Base-by-base conservation (phyloP, 176 grass and related monocot genomes). In the Tillandsia fasciculata region DNA sequence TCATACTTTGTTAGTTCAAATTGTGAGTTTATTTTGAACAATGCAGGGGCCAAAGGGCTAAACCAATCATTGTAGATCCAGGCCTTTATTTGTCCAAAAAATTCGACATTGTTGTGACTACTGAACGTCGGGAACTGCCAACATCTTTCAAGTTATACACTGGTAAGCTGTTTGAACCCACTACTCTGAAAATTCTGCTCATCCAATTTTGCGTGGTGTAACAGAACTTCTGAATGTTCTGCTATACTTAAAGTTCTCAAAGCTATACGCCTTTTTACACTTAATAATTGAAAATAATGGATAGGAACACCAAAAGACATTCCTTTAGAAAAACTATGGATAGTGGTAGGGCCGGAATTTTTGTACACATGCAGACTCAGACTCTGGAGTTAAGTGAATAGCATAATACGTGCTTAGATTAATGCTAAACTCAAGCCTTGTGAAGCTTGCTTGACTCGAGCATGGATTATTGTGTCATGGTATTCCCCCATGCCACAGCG, bases 31-130 rank as follows among this genome's bases (percentile, higher is more conserved):
- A 27, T 10, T 70, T 42, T 42, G 33, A 65, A 75, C 53, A 65
- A 48, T 82, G 50, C 78, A 99, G 89, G 67, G 76, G 72, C 69
- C 85, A 84, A 68, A 86, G 94, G 76, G 94, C 69, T 66, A 92
- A 80, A 72, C 87, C 94, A 51, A 90, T 90, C 52, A 80, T 99
- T 85, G 65, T 99, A 64, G 94, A 99, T 56, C 87, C 89, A 80
- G 89, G 89, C 26, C 86, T 97, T 58, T 97, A 93, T 83, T 79
- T 99, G 8, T 99, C 89, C 47, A 99, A 99, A 76, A 93, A 99
- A 66, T 90, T 93, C 77, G 83, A 90, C 70, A 78, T 93, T 76
- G 74, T 88, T 56, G 75, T 70, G 48, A 93, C 94, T 70, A 72
- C 87, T 67, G 84, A 90, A 65, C 76, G 81, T 8, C 76, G 94